phyloP scores from a whole-genome alignment of 73 alveolate genomes.

The Symbiodinium natans region DNA sequence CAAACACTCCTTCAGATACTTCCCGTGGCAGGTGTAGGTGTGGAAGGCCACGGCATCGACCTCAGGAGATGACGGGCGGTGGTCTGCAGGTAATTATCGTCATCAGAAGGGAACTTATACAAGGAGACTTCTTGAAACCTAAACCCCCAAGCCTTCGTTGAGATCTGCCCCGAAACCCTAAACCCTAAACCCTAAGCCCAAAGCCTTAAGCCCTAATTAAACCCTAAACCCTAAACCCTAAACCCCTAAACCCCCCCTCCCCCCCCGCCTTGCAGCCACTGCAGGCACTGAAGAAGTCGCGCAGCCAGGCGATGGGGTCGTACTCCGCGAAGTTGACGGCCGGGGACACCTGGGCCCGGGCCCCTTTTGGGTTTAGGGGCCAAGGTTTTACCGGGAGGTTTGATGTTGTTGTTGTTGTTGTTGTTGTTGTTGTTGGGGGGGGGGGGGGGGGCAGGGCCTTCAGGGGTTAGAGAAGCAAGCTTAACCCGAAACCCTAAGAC shows the following conservation, averaged over 20 bases:
- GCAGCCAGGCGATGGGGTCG: constrained; percentile 74
- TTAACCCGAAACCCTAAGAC: too few relatives aligned
- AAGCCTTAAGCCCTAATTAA: too few relatives aligned
- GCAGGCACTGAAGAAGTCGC: constrained; percentile 43
- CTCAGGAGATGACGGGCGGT: neutral
- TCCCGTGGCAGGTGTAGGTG: constrained; percentile 53
- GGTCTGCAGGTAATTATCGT: neutral
- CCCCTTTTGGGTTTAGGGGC: too few relatives aligned
- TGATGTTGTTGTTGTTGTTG: too few relatives aligned
- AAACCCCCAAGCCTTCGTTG: neutral
- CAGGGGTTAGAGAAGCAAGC: too few relatives aligned
- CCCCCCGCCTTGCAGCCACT: constrained; percentile 35
- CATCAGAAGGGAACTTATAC: neutral
- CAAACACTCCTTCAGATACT: constrained; percentile 5
- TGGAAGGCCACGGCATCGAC: constrained; percentile 75
- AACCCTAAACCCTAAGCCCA: too few relatives aligned
- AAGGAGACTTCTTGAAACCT: neutral
- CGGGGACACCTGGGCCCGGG: constrained; percentile 36
- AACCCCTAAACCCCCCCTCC: neutral
- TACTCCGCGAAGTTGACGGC: constrained; percentile 74
- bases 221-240: too few relatives aligned
- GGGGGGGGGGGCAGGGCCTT: too few relatives aligned
- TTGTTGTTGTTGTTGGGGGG: too few relatives aligned
- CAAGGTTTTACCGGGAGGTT: too few relatives aligned
- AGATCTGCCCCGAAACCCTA: too few relatives aligned